Base-by-base conservation (phyloP, 805 yeast genomes). In the Lachancea sp. region DNA sequence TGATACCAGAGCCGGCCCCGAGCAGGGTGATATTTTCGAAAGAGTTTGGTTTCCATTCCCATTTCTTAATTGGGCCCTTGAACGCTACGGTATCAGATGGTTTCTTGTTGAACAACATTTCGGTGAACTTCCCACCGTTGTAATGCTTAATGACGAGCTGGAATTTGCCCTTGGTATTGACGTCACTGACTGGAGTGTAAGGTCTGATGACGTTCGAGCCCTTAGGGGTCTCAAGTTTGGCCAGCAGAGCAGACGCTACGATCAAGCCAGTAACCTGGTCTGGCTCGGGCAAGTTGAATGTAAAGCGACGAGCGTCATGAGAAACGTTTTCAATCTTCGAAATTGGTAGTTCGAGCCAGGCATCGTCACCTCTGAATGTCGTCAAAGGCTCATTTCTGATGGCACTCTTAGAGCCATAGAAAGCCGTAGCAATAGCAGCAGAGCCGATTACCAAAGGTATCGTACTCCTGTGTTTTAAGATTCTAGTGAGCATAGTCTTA, bases 1-100 rank as follows among this genome's bases (percentile, higher is more conserved):
- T 86, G 64, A 92, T 89, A 67, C 97, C 97, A 38, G 95, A 74
- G 60, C 98, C 98, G 58, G 95, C 98, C 55, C 96, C 97, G 52
- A 92, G 71, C 61, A 92, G 75, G 43, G 82, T 77, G 61, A 92
- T 78, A 50, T 78, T 70, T 56, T 83, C 77, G 71, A 76, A 90
- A 61, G 80, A 77, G 73, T 92, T 90, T 52, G 90, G 83, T 55
- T 74, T 74, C 87, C 94, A 86, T 61, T 82, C 78, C 85, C 92
- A 89, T 72, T 92, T 92, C 56, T 74, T 71, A 50, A 88, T 75
- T 50, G 97, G 97, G 37, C 98, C 98, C 72, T 88, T 90, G 75
- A 92, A 83, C 8, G 95, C 68, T 42, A 92, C 73, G 38, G 88
- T 77, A 56, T 92, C 97, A 55, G 82, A 76, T 45, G 75, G 77